Evolutionary conservation across 176 grass and related monocot species (phyloP).

Genomic region (Carex myosuroides): DNA sequence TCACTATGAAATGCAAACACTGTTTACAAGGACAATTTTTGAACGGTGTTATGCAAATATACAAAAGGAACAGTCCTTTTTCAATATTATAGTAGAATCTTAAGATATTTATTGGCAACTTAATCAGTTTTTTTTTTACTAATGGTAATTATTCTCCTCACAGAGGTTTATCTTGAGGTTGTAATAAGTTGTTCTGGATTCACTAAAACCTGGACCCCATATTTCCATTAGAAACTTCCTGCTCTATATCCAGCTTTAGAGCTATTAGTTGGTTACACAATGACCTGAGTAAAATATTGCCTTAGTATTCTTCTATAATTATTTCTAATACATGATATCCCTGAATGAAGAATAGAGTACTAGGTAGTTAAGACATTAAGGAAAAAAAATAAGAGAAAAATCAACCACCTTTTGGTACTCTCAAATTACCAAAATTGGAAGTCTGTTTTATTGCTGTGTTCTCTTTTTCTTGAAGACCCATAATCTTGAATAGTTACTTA

Average conservation of each 20-base stretch:
- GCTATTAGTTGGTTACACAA: background rate
- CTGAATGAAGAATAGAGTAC: background rate
- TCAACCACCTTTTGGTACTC: background rate
- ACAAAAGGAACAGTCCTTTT: background rate
- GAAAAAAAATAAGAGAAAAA: background rate
- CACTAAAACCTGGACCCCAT: background rate
- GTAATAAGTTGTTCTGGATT: background rate
- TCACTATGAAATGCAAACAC: background rate
- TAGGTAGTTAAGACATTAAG: background rate
- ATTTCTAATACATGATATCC: background rate
- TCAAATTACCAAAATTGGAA: background rate
- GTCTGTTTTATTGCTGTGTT: background rate
- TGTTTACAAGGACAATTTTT: background rate
- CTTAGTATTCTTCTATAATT: background rate
- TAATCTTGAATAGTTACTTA: background rate
- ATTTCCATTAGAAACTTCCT: background rate
- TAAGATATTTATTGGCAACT: conserved; percentile 11
- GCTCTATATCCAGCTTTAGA: background rate
- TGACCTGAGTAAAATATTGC: background rate
- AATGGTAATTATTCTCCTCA: background rate
- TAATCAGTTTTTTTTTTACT: background rate
- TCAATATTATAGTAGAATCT: background rate
- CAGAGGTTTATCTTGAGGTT: background rate
- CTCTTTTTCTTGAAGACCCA: background rate
- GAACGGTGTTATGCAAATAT: background rate